phyloP scores from a whole-genome alignment of 495 filamentous ascomycete species.

The Penicillium paradoxum region DNA sequence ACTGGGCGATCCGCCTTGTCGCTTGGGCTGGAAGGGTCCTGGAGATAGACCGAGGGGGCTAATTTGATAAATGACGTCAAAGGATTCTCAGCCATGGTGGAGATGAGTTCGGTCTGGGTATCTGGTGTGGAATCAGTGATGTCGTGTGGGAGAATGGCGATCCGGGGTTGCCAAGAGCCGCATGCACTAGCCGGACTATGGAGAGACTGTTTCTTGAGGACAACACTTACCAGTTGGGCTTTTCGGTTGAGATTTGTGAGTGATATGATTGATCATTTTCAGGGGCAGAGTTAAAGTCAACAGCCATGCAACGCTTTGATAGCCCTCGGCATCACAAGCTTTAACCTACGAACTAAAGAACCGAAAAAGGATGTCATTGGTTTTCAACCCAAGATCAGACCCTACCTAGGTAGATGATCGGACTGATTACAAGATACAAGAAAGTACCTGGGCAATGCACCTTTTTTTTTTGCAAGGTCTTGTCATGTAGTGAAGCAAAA shows the following conservation, averaged over 20 bases:
- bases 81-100: constrained; percentile 2
- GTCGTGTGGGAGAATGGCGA: neutral
- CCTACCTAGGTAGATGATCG: neutral
- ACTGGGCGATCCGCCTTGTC: constrained; percentile 10
- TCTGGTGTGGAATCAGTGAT: neutral
- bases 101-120: constrained; percentile 3
- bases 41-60: constrained; percentile 32
- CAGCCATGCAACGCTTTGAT: neutral
- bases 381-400: neutral
- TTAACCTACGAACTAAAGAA: neutral
- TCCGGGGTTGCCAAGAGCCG: constrained; percentile 4
- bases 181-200: constrained; percentile 1
- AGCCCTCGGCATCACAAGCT: neutral
- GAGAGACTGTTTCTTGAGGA: neutral
- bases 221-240: neutral
- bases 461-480: neutral
- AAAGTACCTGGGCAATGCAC: neutral
- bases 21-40: constrained; percentile 16
- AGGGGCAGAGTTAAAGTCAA: neutral
- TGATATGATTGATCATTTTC: neutral
- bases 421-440: neutral
- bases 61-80: constrained; percentile 26
- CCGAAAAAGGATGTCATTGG: neutral
- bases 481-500: constrained; percentile 3
- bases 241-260: neutral